Evolutionary conservation across 2,329 filamentous ascomycete genomes (phyloP).

Genomic region (Mollisiaceae sp.): DNA sequence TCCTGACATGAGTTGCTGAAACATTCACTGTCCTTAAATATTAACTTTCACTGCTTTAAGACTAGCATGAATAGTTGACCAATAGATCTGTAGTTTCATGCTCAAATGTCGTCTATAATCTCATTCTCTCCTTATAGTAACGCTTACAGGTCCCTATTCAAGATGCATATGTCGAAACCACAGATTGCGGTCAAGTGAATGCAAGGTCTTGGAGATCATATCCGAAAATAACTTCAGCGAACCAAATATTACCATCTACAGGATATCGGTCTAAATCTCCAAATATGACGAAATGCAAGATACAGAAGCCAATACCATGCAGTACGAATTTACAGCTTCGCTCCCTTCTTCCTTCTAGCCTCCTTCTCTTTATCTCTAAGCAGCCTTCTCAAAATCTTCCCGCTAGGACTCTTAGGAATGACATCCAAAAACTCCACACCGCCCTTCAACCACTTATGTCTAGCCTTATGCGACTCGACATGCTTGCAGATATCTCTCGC

Average conservation of each 20-base stretch:
- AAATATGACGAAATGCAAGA: background rate
- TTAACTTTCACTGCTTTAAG: too few relatives aligned
- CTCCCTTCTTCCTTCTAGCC: slow-evolving; percentile 64
- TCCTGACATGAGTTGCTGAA: too few relatives aligned
- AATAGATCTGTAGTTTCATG: too few relatives aligned
- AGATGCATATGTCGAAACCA: background rate
- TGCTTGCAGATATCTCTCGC: slow-evolving; percentile 59
- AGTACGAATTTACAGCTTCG: slow-evolving; percentile 63
- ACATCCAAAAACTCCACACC: slow-evolving; percentile 67
- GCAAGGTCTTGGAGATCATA: background rate
- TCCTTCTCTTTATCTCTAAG: slow-evolving; percentile 78
- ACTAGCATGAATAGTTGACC: too few relatives aligned
- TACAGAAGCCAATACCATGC: background rate
- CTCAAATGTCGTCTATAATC: background rate
- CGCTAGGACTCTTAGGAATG: slow-evolving; percentile 75
- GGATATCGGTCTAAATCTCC: slow-evolving; percentile 2
- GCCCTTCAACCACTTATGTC: slow-evolving; percentile 71
- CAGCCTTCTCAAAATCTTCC: slow-evolving; percentile 73
- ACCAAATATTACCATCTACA: slow-evolving; percentile 6
- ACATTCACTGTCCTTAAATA: too few relatives aligned
- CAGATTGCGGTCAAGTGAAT: background rate
- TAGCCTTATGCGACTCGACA: slow-evolving; percentile 69
- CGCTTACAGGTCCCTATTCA: background rate
- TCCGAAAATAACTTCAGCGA: background rate
- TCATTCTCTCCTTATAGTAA: background rate